Base-by-base conservation (phyloP, 768 basidiomycete species). In the Daedaleopsis sinensis region DNA sequence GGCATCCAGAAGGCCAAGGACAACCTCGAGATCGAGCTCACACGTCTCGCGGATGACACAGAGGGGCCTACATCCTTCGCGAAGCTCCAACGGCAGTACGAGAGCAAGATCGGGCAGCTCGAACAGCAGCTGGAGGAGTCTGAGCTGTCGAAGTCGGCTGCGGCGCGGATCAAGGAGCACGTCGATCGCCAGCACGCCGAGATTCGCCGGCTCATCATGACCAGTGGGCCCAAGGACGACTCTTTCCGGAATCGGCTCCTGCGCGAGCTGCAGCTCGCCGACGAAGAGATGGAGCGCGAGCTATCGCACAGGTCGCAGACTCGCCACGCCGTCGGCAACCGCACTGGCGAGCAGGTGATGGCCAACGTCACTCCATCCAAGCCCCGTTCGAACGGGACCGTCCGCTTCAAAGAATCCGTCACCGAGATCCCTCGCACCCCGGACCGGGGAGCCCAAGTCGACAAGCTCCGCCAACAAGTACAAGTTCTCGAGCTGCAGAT, bases 141-240 rank as follows among this genome's bases (percentile, higher is more conserved):
- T 1, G 83, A 86, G 57, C 73, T 78, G 15, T 77, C 82, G 0
- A 79, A 81, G 54, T 68, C 76, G 3, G 82, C 81, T 27, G 81
- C 82, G 2, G 72, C 80, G 2, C 81, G 79, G 64, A 86, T 90
- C 65, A 83, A 80, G 65, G 84, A 85, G 39, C 84, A 81, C 49
- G 81, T 90, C 35, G 84, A 86, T 65, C 81, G 80, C 16, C 88
- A 90, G 56, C 89, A 90, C 68, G 81, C 82, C n/a, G 89, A 91
- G 62, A 82, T 91, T 44, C 84, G 88, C 5, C 78, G 83, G n/a
- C 77, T 90, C 23, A 82, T 91, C 56, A 78, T 83, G 75, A 78
- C 77, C 48, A 82, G 79, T 52, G 80, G 79, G 12, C 82, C 86
- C 10, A 78, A 80, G 39, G 89, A 90, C 61, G 81, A 82, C 37